These are phyloP conservation scores for Solanum chiquidenum DNA, from an alignment of 257 asterid species.

Conservation along the genomic window DNA sequence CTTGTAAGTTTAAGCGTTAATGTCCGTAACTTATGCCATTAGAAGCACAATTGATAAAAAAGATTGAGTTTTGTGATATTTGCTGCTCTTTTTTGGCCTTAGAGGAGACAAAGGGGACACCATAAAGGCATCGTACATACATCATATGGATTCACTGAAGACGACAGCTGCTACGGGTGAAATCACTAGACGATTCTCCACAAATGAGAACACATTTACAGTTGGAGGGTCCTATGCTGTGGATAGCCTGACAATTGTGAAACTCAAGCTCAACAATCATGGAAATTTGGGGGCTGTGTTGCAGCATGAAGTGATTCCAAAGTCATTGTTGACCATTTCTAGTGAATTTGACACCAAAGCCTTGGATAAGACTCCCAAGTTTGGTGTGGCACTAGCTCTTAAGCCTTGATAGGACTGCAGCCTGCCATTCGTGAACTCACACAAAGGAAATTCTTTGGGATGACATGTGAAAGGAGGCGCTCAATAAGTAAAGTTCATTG, in stretches of 20 bases:
- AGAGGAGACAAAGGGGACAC: constrained; percentile 71
- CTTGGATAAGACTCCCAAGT: constrained; percentile 55
- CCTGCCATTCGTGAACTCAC: not conserved
- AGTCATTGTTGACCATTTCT: constrained; percentile 45
- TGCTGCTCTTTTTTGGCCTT: not conserved
- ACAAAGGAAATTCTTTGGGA: not conserved
- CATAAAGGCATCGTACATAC: constrained; percentile 50
- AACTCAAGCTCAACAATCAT: constrained; percentile 55
- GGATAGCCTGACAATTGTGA: constrained; percentile 43
- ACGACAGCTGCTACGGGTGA: constrained; percentile 54
- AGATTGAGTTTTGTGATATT: not conserved
- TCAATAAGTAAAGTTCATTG: constrained; percentile 23
- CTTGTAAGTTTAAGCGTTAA: constrained; percentile 35
- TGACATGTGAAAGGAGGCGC: constrained; percentile 15
- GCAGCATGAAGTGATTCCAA: constrained; percentile 49
- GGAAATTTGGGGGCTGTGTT: constrained; percentile 46
- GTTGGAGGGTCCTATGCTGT: constrained; percentile 56
- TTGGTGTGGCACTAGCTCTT: constrained; percentile 49
- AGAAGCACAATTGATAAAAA: not conserved
- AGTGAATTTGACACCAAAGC: constrained; percentile 62
- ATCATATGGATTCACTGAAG: constrained; percentile 43
- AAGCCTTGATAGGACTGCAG: constrained; percentile 34
- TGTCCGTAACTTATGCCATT: not conserved
- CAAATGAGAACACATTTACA: constrained; percentile 53
- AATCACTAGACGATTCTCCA: constrained; percentile 48